Base-by-base conservation (phyloP, 2,329 filamentous ascomycete genomes). In the Scedosporium dehoogii region DNA sequence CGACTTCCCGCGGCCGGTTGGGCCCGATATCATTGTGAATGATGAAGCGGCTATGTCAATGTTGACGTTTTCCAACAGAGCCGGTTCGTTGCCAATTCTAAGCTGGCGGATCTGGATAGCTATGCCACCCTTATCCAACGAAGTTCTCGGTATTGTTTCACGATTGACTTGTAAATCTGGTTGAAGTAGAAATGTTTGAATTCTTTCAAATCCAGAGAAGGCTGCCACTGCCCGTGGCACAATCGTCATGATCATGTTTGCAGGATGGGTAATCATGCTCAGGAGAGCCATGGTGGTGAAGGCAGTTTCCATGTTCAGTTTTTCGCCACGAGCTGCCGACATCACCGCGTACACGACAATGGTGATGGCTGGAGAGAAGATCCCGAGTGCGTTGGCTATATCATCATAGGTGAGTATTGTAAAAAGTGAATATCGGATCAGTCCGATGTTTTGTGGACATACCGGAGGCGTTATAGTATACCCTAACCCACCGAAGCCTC, bases 151-250 rank as follows among this genome's bases (percentile, higher is more conserved):
- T 18, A 44, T 21, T 6, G 56, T 14, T 14, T 10, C 12, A 4
- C 42, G 46, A 6, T 25, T 16, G n/a, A 16, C 23, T 3, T 33
- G 55, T 44, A 33, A 10, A 41, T 6, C 2, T 64, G 62, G 38
- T 65, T 66, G 57, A 64, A 68, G 18, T 66, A 70, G n/a, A 46
- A 46, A 46, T 18, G 66, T 64, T 16, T 70, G 68, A 7, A 70
- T 67, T 5, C 68, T 68, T 38, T 66, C 63, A 51, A 69, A 69
- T 18, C 67, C 59, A 2, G 63, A 60, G 3, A 65, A 23, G 1
- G 59, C 66, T 46, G 66, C 66, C 2, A 70, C 29, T 18, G 68
- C 41, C 25, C 51, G 41, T 1, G 69, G 69, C 25, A 70, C 9
- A 1, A 63, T 27, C 41, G 70, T 69, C 1, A 69, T 68, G 53